phyloP scores from a whole-genome alignment of 139 green algal genomes.

The Asterochloris erici region DNA sequence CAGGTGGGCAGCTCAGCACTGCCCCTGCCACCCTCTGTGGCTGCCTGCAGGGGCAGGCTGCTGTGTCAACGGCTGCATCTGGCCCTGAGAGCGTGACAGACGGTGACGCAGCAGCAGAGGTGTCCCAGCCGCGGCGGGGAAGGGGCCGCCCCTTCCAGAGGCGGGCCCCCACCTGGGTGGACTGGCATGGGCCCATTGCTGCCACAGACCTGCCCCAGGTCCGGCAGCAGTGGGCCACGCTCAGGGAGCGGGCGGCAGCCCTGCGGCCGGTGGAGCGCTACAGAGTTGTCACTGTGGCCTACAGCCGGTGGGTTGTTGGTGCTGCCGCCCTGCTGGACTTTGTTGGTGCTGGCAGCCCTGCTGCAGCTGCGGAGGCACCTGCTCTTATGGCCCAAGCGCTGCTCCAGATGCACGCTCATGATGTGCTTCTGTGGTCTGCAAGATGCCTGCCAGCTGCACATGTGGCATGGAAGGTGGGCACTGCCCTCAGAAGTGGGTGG shows the following conservation, averaged over 20 bases:
- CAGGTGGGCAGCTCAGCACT: too few species aligned
- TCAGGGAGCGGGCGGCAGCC: slow-evolving; percentile 22
- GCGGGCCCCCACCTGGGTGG: not conserved
- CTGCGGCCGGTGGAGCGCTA: slow-evolving; percentile 46
- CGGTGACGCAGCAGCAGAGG: not conserved
- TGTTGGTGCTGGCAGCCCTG: too few species aligned
- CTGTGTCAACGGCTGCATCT: not conserved
- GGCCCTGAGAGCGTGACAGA: not conserved
- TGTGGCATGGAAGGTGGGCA: too few species aligned
- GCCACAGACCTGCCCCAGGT: slow-evolving; percentile 15
- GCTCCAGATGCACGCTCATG: too few species aligned
- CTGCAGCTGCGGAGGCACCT: too few species aligned
- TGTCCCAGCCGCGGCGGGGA: too few species aligned
- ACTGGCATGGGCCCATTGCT: slow-evolving; percentile 4
- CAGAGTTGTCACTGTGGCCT: slow-evolving; percentile 37
- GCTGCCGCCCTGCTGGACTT: slow-evolving; percentile 4
- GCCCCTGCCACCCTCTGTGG: not conserved
- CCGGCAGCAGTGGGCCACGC: slow-evolving; percentile 23
- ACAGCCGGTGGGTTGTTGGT: slow-evolving; percentile 20
- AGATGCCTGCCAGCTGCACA: too few species aligned
- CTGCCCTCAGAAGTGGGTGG: too few species aligned
- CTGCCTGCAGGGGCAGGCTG: not conserved
- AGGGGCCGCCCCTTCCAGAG: too few species aligned
- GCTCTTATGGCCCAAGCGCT: too few species aligned
- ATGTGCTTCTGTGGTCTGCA: too few species aligned